Evolutionary conservation across 164 flowering plant genomes (phyloP).

Genomic region (Magnolia kwangsiensis): DNA sequence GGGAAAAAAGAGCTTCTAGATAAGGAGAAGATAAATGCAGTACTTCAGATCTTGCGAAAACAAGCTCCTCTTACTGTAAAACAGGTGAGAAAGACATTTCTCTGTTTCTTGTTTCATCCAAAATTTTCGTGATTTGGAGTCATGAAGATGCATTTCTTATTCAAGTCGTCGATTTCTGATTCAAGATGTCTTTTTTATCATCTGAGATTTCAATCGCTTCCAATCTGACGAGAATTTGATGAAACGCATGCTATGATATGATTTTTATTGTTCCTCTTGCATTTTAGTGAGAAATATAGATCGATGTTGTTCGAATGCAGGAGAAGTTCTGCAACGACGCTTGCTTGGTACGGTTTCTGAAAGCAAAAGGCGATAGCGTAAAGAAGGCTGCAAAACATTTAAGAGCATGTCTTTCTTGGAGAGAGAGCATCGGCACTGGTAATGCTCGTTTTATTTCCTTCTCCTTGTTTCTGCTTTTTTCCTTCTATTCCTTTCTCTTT

Average conservation of each 20-base stretch:
- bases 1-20: conserved; percentile 53
- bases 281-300: background rate
- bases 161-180: background rate
- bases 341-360: conserved; percentile 81
- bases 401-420: conserved; percentile 85
- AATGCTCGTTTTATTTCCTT: conserved; percentile 5
- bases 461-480: conserved; percentile 11
- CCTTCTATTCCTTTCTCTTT: conserved; percentile 16
- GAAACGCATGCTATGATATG: background rate
- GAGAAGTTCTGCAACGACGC: conserved; percentile 85
- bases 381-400: conserved; percentile 90
- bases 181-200: background rate
- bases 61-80: conserved; percentile 75
- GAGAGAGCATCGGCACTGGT: conserved; percentile 84
- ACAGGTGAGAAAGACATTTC: conserved; percentile 43
- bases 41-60: conserved; percentile 62
- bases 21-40: conserved; percentile 49
- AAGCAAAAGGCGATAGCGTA: conserved; percentile 76
- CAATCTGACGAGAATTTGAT: background rate
- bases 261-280: background rate
- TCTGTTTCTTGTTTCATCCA: background rate
- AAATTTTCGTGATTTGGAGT: too few species aligned
- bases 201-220: background rate
- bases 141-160: too few species aligned
- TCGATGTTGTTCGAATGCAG: conserved; percentile 26